A percentile compares a stretch with the other conserved stretches of the same genome.
Evolutionary conservation across 2,329 filamentous ascomycete species (phyloP).

Genomic region (Elsinoe batatas): DNA sequence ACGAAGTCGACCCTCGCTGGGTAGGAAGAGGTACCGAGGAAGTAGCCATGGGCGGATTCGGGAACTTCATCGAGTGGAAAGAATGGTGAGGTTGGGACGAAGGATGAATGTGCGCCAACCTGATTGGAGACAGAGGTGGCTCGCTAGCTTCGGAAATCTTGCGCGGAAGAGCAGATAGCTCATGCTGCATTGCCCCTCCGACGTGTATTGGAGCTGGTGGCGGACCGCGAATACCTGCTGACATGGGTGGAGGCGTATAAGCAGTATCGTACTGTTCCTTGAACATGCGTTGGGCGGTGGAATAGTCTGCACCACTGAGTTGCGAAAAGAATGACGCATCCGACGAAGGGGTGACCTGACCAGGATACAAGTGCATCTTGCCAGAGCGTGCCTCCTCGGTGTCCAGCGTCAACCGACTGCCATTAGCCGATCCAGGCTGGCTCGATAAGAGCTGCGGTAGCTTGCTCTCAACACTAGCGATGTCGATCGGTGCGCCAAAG

Average conservation of each 20-base stretch:
- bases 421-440: conserved; percentile 25
- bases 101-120: neutral
- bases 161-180: conserved; percentile 18
- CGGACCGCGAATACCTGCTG: neutral
- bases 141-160: conserved; percentile 1
- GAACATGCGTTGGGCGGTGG: conserved; percentile 10
- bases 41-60: conserved; percentile 2
- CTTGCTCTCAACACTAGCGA: conserved; percentile 22
- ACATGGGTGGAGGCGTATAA: conserved; percentile 2
- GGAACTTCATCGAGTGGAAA: conserved; percentile 13
- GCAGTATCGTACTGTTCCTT: conserved; percentile 9
- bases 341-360: conserved; percentile 56
- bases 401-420: conserved; percentile 30
- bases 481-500: conserved; percentile 61
- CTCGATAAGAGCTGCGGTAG: conserved; percentile 13
- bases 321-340: conserved; percentile 34
- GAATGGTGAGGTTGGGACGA: conserved; percentile 13
- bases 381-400: conserved; percentile 54
- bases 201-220: conserved; percentile 14
- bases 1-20: neutral
- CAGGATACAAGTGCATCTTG: conserved; percentile 55
- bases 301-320: conserved; percentile 6
- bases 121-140: neutral
- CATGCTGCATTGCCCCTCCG: conserved; percentile 1
- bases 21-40: neutral